Evolutionary conservation across 495 filamentous ascomycete species (phyloP), one percentile per base, ranked within the genome.

Genomic region (Penicillium maclennaniae): DNA sequence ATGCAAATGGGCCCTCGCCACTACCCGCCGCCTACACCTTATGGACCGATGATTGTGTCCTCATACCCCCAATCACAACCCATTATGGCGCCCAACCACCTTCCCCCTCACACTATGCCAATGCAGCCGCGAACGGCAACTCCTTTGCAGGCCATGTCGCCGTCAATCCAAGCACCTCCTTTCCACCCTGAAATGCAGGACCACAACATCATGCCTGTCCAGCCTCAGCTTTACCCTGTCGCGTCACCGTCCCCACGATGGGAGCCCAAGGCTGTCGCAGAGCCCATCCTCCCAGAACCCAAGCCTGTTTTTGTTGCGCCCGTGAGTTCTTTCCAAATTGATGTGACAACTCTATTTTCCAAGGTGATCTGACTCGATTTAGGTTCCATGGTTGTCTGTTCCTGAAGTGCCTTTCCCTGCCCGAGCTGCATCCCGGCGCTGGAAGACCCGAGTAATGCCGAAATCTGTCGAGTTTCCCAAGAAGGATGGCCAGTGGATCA

Each of bases 301-400:
- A 61, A 47, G 47, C 63, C 64, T 31, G 79, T 80, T 0, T 92
- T 85, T 63, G 76, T 73, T 60, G 78, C 85, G 59, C 83, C 84
- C 17, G 86, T 89, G 77, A 79, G 85, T 78, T 25, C 7, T 36
- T 39, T 25, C 19, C 6, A 16, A 38, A 26, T 28, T 1, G 4
- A 15, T 20, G 20, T 9, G 14, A 41, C 14, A 26, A 31, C 17
- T 27, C 21, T 20, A 9, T 40, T 19, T 4, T n/a, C 5, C 21
- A 40, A 36, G 43, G 37, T 38, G 50, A 25, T 47, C 53, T 61
- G 15, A 56, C 38, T 47, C 31, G 19, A 54, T 21, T 41, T 59
- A 89, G 83, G 72, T 96, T 3, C 91, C 91, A 10, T 95, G 91
- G 91, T 74, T 85, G n/a, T 95, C 91, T 23, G 75, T 78, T 28